Conservation (phyloP, 2,329 filamentous ascomycete genomes). For the Thermothelomyces thermophilus region DNA sequence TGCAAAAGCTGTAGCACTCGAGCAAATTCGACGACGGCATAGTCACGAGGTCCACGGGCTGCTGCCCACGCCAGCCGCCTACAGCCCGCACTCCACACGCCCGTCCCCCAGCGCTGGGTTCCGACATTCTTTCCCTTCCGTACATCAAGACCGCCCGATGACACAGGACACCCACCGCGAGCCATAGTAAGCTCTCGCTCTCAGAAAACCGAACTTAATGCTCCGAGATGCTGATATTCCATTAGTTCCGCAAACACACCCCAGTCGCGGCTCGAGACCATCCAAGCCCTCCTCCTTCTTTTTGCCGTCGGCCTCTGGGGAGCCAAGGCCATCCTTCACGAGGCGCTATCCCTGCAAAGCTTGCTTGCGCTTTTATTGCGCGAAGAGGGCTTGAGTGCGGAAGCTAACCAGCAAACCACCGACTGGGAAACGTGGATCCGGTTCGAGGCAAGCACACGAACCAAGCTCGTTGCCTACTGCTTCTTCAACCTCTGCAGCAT, state of each 20-base stretch:
- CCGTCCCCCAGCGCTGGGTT: conserved; percentile 53
- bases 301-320: conserved; percentile 57
- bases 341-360: conserved; percentile 54
- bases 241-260: conserved; percentile 51
- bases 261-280: conserved; percentile 55
- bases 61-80: conserved; percentile 50
- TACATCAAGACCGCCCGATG: conserved; percentile 49
- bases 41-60: conserved; percentile 52
- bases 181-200: conserved; percentile 45
- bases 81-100: conserved; percentile 53
- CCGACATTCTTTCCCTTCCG: conserved; percentile 52
- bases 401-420: conserved; percentile 38
- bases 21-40: conserved; percentile 52
- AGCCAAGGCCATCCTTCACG: conserved; percentile 52
- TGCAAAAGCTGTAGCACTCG: conserved; percentile 50
- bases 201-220: background rate
- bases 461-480: conserved; percentile 54
- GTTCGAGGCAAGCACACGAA: conserved; percentile 50
- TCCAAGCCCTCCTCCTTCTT: conserved; percentile 55
- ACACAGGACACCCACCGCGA: conserved; percentile 54
- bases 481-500: conserved; percentile 59
- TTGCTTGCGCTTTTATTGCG: conserved; percentile 51
- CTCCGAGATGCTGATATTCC: conserved; percentile 3
- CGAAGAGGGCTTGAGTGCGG: conserved; percentile 48
- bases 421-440: conserved; percentile 58